Evolutionary conservation across 768 basidiomycete species (phyloP), one percentile per base, ranked within the genome.

Genomic region (Mrakia gelida): DNA sequence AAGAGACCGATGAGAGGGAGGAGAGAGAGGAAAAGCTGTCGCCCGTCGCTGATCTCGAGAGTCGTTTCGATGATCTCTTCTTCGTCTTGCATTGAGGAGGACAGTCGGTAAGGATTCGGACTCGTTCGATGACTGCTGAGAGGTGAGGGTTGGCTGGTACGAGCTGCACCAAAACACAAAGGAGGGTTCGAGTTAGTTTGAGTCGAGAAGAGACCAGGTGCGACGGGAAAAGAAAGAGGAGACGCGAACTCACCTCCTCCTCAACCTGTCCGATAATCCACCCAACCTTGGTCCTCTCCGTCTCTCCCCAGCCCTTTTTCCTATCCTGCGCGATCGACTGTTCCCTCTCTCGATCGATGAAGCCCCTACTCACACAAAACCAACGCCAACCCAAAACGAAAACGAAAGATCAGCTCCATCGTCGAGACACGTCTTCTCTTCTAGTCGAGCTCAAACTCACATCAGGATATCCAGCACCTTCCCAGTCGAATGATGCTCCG

Each of bases 101-200:
- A 45, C 76, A 77, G 41, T 77, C 76, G 5, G 76, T 77, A 26
- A 77, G 68, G 11, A 67, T 70, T 38, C 67, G 45, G 41, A 77
- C 67, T 26, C 68, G 68, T 18, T 77, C 49, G 59, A 77, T 71
- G 13, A 67, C 71, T 4, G 76, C 21, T 16, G 43, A 34, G 9
- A 77, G 61, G 54, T 77, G 76, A 28, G 76, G 68, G 62, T 77
- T 77, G 38, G 45, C 59, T 23, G 71, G 41, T 15, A 77, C 21
- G 23, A 77, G 76, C 76, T 77, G 71, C 18, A 10, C 11, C 15
- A 2, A 68, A 38, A 32, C 54, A 4, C 28, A 23, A 45, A 6
- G 45, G 1, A 41, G 30, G 38, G 49, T 49, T 56, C 9, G 13
- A 10, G 43, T 65, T 28, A 65, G 63, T 65, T 10, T 23, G 59